These are phyloP conservation scores for Zea luxurians DNA, from an alignment of 176 grass and related monocot genomes.

Conservation along the genomic window DNA sequence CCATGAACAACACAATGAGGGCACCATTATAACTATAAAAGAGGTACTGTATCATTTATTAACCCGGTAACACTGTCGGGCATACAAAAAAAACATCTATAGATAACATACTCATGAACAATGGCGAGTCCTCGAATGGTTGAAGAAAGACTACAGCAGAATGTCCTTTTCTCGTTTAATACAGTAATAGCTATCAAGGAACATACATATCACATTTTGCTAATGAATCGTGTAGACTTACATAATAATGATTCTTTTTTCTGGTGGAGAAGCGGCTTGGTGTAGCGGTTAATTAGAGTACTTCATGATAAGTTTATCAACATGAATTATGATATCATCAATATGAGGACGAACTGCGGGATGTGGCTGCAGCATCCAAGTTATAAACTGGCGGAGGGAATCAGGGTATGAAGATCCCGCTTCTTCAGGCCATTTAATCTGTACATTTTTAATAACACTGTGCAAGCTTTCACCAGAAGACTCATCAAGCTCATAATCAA, in stretches of 20 bases:
- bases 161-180: slow-evolving; percentile 16
- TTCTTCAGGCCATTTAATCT: slow-evolving; percentile 74
- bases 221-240: slow-evolving; percentile 41
- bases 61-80: neutral
- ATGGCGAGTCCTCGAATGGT: neutral
- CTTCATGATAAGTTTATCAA: slow-evolving; percentile 85
- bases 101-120: slow-evolving; percentile 18
- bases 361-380: slow-evolving; percentile 93
- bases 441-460: slow-evolving; percentile 57
- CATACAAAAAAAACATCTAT: slow-evolving; percentile 34
- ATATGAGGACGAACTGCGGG: slow-evolving; percentile 74
- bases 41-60: slow-evolving; percentile 20
- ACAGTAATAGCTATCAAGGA: slow-evolving; percentile 27
- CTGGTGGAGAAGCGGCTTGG: slow-evolving; percentile 11
- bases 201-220: slow-evolving; percentile 28
- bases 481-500: slow-evolving; percentile 83
- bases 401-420: slow-evolving; percentile 54
- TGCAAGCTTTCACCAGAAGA: slow-evolving; percentile 63
- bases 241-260: slow-evolving; percentile 22
- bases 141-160: slow-evolving; percentile 15
- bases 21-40: neutral
- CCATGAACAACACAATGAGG: no score
- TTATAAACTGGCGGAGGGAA: slow-evolving; percentile 64
- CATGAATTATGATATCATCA: slow-evolving; percentile 86
- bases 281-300: slow-evolving; percentile 55